Percentiles rank a stretch among this genome's conserved stretches.
Conservation (phyloP, 2,329 filamentous ascomycete species). For the Neocucurbitaria cava region DNA sequence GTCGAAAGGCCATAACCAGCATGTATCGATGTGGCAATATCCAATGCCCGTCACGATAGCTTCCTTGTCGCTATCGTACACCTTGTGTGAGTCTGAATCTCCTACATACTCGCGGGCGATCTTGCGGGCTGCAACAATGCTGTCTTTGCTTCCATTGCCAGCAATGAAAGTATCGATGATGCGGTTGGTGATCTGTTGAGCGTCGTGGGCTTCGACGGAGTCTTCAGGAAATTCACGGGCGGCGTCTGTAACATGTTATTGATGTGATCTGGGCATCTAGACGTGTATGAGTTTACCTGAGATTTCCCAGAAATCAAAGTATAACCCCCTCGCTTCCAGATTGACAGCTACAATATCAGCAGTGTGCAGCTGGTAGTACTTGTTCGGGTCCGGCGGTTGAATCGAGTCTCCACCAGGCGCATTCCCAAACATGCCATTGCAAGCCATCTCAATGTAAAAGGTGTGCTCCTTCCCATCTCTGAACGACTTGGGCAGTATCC, state of each 20-base stretch:
- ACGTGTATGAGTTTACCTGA: conserved; percentile 36
- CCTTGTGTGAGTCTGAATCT: conserved; percentile 78
- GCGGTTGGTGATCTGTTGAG: conserved; percentile 80
- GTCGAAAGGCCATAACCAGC: conserved; percentile 98
- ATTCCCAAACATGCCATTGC: conserved; percentile 98
- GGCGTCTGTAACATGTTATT: conserved; percentile 65
- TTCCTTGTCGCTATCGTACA: conserved; percentile 78
- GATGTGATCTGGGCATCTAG: neutral
- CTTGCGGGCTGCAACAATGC: conserved; percentile 79
- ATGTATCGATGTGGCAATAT: conserved; percentile 97
- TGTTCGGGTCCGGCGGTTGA: conserved; percentile 86
- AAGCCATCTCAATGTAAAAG: conserved; percentile 98
- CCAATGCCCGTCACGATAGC: conserved; percentile 88
- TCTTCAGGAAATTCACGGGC: conserved; percentile 88
- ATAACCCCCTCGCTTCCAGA: conserved; percentile 79
- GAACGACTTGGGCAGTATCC: conserved; percentile 83
- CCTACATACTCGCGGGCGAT: conserved; percentile 87
- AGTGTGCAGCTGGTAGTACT: conserved; percentile 75
- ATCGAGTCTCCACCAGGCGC: conserved; percentile 83
- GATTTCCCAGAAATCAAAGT: conserved; percentile 96
- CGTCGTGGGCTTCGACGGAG: conserved; percentile 87
- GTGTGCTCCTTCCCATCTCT: conserved; percentile 85
- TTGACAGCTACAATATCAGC: conserved; percentile 92
- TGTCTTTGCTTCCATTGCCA: conserved; percentile 73
- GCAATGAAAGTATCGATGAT: conserved; percentile 92